phyloP scores from a whole-genome alignment of 768 basidiomycete genomes.

The Boletus pseudo-olivaceus region DNA sequence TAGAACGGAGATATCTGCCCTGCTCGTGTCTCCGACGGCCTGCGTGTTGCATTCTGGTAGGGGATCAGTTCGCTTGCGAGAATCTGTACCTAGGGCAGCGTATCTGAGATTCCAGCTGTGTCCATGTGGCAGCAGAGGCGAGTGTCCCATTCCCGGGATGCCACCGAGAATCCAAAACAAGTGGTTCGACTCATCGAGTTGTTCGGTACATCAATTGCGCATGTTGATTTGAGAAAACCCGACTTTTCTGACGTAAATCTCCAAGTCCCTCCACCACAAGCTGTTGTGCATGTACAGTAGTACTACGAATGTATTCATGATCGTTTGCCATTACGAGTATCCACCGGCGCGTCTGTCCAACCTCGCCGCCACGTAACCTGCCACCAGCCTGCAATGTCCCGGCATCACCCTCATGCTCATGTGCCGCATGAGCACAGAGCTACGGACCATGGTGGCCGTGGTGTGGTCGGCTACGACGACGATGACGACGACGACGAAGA shows the following conservation, averaged over 20 bases:
- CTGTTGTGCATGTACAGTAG: not conserved
- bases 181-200: too few relatives aligned
- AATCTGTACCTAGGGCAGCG: not conserved
- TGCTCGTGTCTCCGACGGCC: not conserved
- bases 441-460: not conserved
- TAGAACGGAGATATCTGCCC: not conserved
- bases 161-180: not conserved
- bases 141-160: not conserved
- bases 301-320: too few relatives aligned
- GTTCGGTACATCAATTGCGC: too few relatives aligned
- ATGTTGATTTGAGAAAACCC: too few relatives aligned
- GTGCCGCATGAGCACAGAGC: not conserved
- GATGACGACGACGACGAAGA: not conserved
- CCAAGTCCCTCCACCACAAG: not conserved
- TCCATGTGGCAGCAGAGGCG: not conserved
- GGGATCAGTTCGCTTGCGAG: conserved; percentile 2
- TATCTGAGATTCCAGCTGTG: not conserved
- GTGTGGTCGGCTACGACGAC: not conserved
- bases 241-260: not conserved
- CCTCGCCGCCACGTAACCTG: not conserved
- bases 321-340: not conserved
- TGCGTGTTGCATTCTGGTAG: not conserved
- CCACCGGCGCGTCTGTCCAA: not conserved
- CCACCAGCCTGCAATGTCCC: not conserved
- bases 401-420: not conserved